A percentile compares a stretch with the other conserved stretches of the same genome.
These are phyloP conservation scores for Trichophyton benhamiae DNA, from an alignment of 2,329 filamentous ascomycete genomes.

Conservation along the genomic window DNA sequence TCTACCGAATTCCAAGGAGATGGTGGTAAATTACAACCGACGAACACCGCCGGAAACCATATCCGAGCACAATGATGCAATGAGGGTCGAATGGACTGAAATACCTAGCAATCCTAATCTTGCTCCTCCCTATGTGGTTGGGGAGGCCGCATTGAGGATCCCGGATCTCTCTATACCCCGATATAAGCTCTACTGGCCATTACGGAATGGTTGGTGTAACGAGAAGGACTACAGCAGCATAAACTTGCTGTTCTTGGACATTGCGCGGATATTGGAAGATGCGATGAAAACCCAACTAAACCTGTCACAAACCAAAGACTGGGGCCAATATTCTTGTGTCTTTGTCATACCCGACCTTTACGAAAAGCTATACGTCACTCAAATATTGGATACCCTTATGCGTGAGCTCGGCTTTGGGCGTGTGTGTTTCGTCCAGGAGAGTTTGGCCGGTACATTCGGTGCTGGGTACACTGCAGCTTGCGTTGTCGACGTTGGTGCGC, in stretches of 20 bases:
- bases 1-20: conserved; percentile 90
- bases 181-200: conserved; percentile 88
- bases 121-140: conserved; percentile 67
- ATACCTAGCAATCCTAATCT: conserved; percentile 47
- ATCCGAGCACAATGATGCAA: conserved; percentile 83
- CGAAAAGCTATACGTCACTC: conserved; percentile 82
- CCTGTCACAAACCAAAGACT: conserved; percentile 62
- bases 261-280: conserved; percentile 75
- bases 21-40: conserved; percentile 89
- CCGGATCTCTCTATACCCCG: conserved; percentile 79
- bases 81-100: conserved; percentile 93
- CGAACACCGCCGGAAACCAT: conserved; percentile 75
- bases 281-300: conserved; percentile 77
- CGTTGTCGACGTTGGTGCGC: conserved; percentile 89
- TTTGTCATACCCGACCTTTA: conserved; percentile 95
- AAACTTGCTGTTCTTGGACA: conserved; percentile 71
- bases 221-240: conserved; percentile 75
- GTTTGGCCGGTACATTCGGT: conserved; percentile 84
- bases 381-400: conserved; percentile 72
- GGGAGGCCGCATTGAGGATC: conserved; percentile 69
- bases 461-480: conserved; percentile 89
- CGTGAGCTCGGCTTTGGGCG: conserved; percentile 79
- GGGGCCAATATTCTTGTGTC: conserved; percentile 88
- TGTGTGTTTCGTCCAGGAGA: conserved; percentile 92
- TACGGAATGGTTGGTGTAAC: conserved; percentile 76